A percentile compares a stretch with the other conserved stretches of the same genome.
phyloP scores from a whole-genome alignment of 257 asterid species.

The Nicotiana otophora region DNA sequence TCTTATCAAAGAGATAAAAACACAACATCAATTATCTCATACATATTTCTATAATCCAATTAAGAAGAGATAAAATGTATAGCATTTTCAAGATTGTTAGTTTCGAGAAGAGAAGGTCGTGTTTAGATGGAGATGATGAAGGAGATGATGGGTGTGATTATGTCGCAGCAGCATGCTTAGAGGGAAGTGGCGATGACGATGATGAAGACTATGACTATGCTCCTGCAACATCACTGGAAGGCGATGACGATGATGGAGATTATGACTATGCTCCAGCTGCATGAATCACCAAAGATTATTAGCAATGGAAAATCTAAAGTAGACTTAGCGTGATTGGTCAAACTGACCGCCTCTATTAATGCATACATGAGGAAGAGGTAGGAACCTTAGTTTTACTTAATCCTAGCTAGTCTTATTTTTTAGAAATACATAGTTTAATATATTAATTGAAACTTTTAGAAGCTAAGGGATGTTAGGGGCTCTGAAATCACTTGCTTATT shows the following conservation, averaged over 20 bases:
- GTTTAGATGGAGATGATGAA: not conserved
- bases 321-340: not conserved
- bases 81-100: not conserved
- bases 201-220: not conserved
- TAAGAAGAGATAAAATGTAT: not conserved
- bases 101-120: not conserved
- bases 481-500: not conserved
- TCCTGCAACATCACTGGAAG: not conserved
- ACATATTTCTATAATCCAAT: not conserved
- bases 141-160: not conserved
- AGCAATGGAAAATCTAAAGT: not conserved
- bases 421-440: not conserved
- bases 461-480: not conserved
- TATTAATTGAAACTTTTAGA: not conserved
- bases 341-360: not conserved
- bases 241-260: not conserved
- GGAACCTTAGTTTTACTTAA: not conserved
- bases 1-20: not conserved
- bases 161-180: not conserved
- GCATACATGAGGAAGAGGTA: not conserved
- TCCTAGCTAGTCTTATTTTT: not conserved
- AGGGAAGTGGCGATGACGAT: not conserved
- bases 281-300: not conserved
- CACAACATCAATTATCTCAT: not conserved
- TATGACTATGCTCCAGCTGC: conserved; percentile 4